These are phyloP conservation scores for Claviceps maximensis DNA, from an alignment of 2,329 filamentous ascomycete species.

Conservation along the genomic window DNA sequence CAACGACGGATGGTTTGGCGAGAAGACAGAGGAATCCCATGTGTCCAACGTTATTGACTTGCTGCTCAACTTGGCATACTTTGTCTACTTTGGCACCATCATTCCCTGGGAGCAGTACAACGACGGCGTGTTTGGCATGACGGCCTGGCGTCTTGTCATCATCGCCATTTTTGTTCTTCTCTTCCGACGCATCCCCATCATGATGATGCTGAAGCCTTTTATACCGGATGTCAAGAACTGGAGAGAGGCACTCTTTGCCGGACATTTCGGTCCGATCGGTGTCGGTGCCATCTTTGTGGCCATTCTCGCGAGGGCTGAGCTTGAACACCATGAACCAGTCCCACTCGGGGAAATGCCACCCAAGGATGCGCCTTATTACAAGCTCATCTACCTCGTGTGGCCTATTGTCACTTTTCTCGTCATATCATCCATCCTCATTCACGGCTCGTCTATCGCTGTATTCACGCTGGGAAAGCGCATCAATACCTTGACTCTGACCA, in stretches of 20 bases:
- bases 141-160: slow-evolving; percentile 83
- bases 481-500: slow-evolving; percentile 87
- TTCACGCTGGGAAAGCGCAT: slow-evolving; percentile 97
- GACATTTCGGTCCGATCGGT: slow-evolving; percentile 94
- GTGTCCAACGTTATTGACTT: slow-evolving; percentile 99
- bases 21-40: slow-evolving; percentile 96
- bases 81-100: slow-evolving; percentile 94
- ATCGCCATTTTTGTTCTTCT: slow-evolving; percentile 88
- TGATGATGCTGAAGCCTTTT: slow-evolving; percentile 78
- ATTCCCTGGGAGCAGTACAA: slow-evolving; percentile 95
- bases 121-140: slow-evolving; percentile 54
- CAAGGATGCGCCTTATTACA: slow-evolving; percentile 41
- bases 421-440: slow-evolving; percentile 84
- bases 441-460: slow-evolving; percentile 95
- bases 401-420: slow-evolving; percentile 91
- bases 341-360: slow-evolving; percentile 53
- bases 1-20: slow-evolving; percentile 96
- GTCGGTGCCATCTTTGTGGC: slow-evolving; percentile 94
- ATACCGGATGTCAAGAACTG: slow-evolving; percentile 98
- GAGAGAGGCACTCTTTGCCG: slow-evolving; percentile 92
- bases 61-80: slow-evolving; percentile 92
- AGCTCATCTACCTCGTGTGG: slow-evolving; percentile 80
- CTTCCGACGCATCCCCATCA: slow-evolving; percentile 90
- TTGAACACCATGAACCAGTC: slow-evolving; percentile 64
- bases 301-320: slow-evolving; percentile 82